These are phyloP conservation scores for Luzula sylvatica DNA, from an alignment of 176 grass and related monocot genomes.

Conservation along the genomic window DNA sequence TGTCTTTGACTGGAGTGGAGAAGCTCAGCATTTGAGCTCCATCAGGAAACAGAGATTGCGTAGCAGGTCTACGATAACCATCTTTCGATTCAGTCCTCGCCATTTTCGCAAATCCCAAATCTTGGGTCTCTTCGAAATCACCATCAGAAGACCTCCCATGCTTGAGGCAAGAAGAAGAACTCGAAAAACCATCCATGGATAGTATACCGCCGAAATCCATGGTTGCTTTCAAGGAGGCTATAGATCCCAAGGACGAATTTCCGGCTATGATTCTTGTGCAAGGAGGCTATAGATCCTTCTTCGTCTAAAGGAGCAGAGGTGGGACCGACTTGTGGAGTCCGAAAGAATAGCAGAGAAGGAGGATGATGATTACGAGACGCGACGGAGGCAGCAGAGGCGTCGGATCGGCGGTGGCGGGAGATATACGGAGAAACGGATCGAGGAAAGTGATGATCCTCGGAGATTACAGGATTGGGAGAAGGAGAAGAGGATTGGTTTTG, in stretches of 20 bases:
- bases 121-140: constrained; percentile 5
- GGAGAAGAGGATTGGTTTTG: constrained; percentile 47
- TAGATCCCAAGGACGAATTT: too few relatives aligned
- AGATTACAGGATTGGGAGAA: neutral
- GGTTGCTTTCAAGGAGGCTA: constrained; percentile 5
- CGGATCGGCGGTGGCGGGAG: constrained; percentile 41
- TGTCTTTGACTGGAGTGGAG: constrained; percentile 22
- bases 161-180: constrained; percentile 24
- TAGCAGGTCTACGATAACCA: constrained; percentile 6
- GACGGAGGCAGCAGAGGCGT: neutral
- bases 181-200: constrained; percentile 27
- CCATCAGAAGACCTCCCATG: constrained; percentile 22
- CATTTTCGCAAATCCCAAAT: constrained; percentile 31
- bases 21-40: constrained; percentile 42
- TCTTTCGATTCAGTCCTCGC: constrained; percentile 25
- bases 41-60: constrained; percentile 23
- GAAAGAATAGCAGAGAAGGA: constrained; percentile 54
- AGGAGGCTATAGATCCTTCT: constrained; percentile 34
- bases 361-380: constrained; percentile 13
- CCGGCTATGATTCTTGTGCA: constrained; percentile 17
- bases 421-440: constrained; percentile 67
- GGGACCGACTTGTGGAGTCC: constrained; percentile 75
- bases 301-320: constrained; percentile 22
- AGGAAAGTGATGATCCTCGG: constrained; percentile 20
- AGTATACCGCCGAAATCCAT: constrained; percentile 29